Evolutionary conservation across 2,329 filamentous ascomycete species (phyloP), one percentile per base, ranked within the genome.

Genomic region (Epichloe typhina): DNA sequence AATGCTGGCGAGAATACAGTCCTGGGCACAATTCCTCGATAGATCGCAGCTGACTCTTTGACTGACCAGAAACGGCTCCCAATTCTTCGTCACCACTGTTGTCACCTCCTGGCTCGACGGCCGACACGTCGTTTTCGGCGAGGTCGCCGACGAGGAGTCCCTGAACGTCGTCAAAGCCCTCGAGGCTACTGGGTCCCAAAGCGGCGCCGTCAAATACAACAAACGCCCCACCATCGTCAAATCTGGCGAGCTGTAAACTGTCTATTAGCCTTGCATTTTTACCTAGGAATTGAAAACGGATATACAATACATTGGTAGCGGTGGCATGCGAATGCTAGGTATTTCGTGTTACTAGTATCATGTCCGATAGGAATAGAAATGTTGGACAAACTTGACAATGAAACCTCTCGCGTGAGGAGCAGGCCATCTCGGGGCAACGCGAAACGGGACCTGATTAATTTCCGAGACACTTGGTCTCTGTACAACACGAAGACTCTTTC

Each of bases 11-110:
- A 26, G 6, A 42, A 15, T 8, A 42, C 3, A 26, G 40, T 2
- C 12, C 8, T n/a, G 21, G 15, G 11, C 26, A n/a, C 11, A 13
- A 26, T 23, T 26, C 19, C 21, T 2, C 21, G 9, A 9, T 15
- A 44, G 4, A 44, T 8, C 19, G 42, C 7, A n/a, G 13, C 41
- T 43, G 21, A 43, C 41, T 13, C 15, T 31, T 13, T 46, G 21
- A 26, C 41, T 39, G 4, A 11, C 3, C 15, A 95, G 93, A 69
- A 98, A 98, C 74, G 93, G 93, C 63, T 95, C 88, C 48, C 91
- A 97, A 72, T 97, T 97, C 79, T 97, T 97, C 77, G 75, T 97
- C 67, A 97, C 91, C 63, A 97, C 91, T 51, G 88, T 95, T 47
- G 78, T 83, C 54, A 97, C 93, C 54, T 83, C 83, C 51, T 95